phyloP scores from a whole-genome alignment of 2,329 filamentous ascomycete species.

The Huntiella savannae region DNA sequence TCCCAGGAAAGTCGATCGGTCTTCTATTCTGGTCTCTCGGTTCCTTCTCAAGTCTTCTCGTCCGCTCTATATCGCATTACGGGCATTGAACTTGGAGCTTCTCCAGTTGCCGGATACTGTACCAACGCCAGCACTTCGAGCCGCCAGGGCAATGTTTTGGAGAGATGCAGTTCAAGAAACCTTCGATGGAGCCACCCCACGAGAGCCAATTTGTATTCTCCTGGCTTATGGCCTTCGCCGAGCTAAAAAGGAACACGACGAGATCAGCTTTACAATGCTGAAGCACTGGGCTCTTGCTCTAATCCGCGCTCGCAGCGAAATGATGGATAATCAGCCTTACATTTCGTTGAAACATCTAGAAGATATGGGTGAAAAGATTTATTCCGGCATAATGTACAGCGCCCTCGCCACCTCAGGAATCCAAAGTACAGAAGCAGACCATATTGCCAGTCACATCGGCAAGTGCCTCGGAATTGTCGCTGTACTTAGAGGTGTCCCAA shows the following conservation, averaged over 20 bases:
- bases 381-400: constrained; percentile 79
- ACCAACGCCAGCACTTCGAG: constrained; percentile 68
- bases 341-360: constrained; percentile 55
- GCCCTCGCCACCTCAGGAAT: constrained; percentile 64
- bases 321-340: constrained; percentile 71
- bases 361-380: constrained; percentile 83
- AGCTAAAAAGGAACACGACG: background rate
- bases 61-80: constrained; percentile 75
- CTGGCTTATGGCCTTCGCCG: constrained; percentile 42
- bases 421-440: constrained; percentile 68
- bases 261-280: constrained; percentile 21
- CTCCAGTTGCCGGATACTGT: constrained; percentile 79
- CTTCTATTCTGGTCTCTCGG: constrained; percentile 67
- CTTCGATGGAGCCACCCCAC: constrained; percentile 59
- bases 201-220: constrained; percentile 78
- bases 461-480: constrained; percentile 82
- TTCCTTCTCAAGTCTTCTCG: constrained; percentile 60
- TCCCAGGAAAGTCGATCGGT: constrained; percentile 64
- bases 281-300: constrained; percentile 61
- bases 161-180: constrained; percentile 64
- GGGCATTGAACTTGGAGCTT: constrained; percentile 83
- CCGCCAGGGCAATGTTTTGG: constrained; percentile 91
- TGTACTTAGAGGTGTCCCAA: constrained; percentile 66
- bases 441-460: constrained; percentile 84
- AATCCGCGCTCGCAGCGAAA: constrained; percentile 62